Evolutionary conservation across 2,329 filamentous ascomycete genomes (phyloP), one percentile per base, ranked within the genome.

Genomic region (Graphiopsis chlorocephala): DNA sequence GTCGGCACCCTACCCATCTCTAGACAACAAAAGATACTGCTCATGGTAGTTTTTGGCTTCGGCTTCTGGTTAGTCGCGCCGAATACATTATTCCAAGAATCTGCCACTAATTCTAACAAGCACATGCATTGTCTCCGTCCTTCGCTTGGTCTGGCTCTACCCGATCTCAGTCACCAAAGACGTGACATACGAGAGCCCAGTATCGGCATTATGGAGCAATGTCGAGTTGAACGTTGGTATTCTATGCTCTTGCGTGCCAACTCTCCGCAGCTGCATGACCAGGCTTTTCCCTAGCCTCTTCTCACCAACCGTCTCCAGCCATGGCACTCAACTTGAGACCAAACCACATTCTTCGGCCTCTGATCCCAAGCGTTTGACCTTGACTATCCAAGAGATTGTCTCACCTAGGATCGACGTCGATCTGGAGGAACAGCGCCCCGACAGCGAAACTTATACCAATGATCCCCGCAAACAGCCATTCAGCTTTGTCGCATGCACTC

Each of bases 11-110:
- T 77, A 29, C 71, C 73, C 26, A 66, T 77, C 20, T 67, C 69
- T 1, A 70, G 61, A 42, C 71, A 67, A 28, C 73, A 76, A 63
- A 74, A 73, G 63, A 61, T 66, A 50, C 64, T 73, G 14, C 65
- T 77, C n/a, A 75, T 75, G 69, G 71, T 69, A 17, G 70, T 77
- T 4, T 77, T 76, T 64, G 74, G 72, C 12, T 66, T 76, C 47
- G 75, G 75, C 42, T 69, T 69, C 25, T 68, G 47, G 61, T 61
- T 35, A 38, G 20, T 42, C 3, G 7, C n/a, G 4, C 10, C 6
- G 14, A 10, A 23, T 10, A 15, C 5, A n/a, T 3, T 28, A 17
- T 6, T 31, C 14, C 20, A 38, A 3, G 35, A 25, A 20, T 14
- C 23, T 29, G 11, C 17, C 28, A 28, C 55, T 72, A 71, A 65